Evolutionary conservation across 1,284 basidiomycete species (phyloP).

Genomic region (Leccinum huronense): DNA sequence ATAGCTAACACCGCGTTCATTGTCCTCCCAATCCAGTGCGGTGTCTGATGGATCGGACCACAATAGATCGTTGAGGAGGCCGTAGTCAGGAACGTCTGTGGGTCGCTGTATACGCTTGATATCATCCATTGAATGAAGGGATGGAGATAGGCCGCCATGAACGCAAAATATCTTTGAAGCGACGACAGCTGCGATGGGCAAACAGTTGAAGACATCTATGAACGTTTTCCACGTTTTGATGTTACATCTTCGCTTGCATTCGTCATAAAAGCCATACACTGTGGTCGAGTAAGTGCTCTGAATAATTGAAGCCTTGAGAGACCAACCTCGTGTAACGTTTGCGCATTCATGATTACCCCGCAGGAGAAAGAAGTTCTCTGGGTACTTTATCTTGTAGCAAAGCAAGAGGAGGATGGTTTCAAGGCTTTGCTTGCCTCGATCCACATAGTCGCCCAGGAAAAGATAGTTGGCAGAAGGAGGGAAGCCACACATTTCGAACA

Average conservation of each 20-base stretch:
- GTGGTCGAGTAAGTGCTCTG: conserved; percentile 19
- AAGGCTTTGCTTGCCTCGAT: conserved; percentile 96
- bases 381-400: conserved; percentile 99
- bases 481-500: conserved; percentile 99
- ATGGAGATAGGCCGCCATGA: conserved; percentile 98
- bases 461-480: conserved; percentile 97
- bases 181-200: conserved; percentile 98
- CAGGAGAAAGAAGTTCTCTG: conserved; percentile 98
- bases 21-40: conserved; percentile 99
- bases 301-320: conserved; percentile 11
- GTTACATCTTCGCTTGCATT: conserved; percentile 99
- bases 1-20: conserved; percentile 99
- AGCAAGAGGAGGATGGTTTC: conserved; percentile 96
- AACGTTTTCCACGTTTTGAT: conserved; percentile 99
- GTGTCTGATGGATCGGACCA: conserved; percentile 99
- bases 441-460: conserved; percentile 98
- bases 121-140: conserved; percentile 97
- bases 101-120: conserved; percentile 98
- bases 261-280: conserved; percentile 99
- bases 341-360: conserved; percentile 99
- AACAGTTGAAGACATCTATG: conserved; percentile 99
- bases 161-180: conserved; percentile 99
- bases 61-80: conserved; percentile 93
- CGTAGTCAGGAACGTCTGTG: conserved; percentile 99
- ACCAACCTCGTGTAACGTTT: conserved; percentile 93